Percentiles rank a stretch among this genome's conserved stretches.
Evolutionary conservation across 2,329 filamentous ascomycete genomes (phyloP).

Genomic region (Orbilia oligospora): DNA sequence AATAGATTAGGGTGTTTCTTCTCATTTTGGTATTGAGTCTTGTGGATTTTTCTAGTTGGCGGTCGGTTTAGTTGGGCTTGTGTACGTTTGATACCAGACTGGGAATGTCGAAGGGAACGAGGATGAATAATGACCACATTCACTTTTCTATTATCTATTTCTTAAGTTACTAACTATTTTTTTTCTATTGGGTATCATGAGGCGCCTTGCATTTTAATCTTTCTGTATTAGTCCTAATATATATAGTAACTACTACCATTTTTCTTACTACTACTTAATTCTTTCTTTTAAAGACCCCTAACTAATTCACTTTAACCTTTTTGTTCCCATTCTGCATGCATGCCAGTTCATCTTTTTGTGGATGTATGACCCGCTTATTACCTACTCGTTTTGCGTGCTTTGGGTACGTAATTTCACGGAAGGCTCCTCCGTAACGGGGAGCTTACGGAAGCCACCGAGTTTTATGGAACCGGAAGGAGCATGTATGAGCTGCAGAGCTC

Average conservation of each 20-base stretch:
- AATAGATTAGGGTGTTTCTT: slow-evolving; percentile 18
- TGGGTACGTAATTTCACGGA: slow-evolving; percentile 24
- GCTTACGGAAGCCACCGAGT: slow-evolving; percentile 16
- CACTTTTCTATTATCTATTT: slow-evolving; percentile 22
- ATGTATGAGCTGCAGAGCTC: slow-evolving; percentile 20
- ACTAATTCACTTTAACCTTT: background rate
- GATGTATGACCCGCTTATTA: slow-evolving; percentile 10
- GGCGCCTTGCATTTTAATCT: slow-evolving; percentile 21
- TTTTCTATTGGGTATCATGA: slow-evolving; percentile 14
- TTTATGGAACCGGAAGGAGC: slow-evolving; percentile 16
- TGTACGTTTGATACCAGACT: slow-evolving; percentile 26
- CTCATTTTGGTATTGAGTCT: slow-evolving; percentile 20
- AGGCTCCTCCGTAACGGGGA: slow-evolving; percentile 28
- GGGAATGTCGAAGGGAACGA: slow-evolving; percentile 22
- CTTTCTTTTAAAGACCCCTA: background rate
- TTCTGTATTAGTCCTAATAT: slow-evolving; percentile 26
- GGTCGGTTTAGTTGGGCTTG: slow-evolving; percentile 18
- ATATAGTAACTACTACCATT: slow-evolving; percentile 20
- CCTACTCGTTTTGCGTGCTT: slow-evolving; percentile 22
- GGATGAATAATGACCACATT: slow-evolving; percentile 32
- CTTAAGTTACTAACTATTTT: background rate
- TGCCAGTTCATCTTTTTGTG: background rate
- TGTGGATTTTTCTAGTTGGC: slow-evolving; percentile 13
- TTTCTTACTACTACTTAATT: background rate
- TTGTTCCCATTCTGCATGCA: background rate